A percentile compares a stretch with the other conserved stretches of the same genome.
phyloP scores from a whole-genome alignment of 106 monocot genomes.

The Posidonia australis region DNA sequence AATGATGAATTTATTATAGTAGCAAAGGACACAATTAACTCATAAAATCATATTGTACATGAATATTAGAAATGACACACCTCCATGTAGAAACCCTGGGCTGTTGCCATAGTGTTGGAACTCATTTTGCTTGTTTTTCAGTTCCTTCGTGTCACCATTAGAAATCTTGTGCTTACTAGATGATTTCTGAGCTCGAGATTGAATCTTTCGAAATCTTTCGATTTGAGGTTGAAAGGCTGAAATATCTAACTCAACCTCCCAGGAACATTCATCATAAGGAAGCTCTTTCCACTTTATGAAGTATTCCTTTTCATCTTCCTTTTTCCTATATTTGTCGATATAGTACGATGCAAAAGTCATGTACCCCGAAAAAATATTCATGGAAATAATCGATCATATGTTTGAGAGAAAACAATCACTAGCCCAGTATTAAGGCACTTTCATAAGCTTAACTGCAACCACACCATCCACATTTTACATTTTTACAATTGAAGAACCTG shows the following conservation, averaged over 20 bases:
- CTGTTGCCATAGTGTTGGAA: slow-evolving; percentile 51
- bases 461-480: background rate
- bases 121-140: slow-evolving; percentile 38
- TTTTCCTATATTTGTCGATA: slow-evolving; percentile 38
- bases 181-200: slow-evolving; percentile 41
- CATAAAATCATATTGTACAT: background rate
- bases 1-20: background rate
- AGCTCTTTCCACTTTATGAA: slow-evolving; percentile 98
- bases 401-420: too few species aligned
- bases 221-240: slow-evolving; percentile 78
- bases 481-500: too few species aligned
- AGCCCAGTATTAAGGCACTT: too few species aligned
- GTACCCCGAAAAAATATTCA: background rate
- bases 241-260: slow-evolving; percentile 81
- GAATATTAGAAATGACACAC: slow-evolving; percentile 24
- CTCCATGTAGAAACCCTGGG: slow-evolving; percentile 80
- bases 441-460: too few species aligned
- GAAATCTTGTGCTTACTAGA: slow-evolving; percentile 35
- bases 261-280: slow-evolving; percentile 85
- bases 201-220: slow-evolving; percentile 56
- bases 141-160: slow-evolving; percentile 37
- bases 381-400: background rate
- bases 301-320: slow-evolving; percentile 55
- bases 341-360: background rate
- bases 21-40: background rate